These are phyloP conservation scores for Aspergillus piperis DNA, from an alignment of 2,329 filamentous ascomycete species.

Conservation along the genomic window DNA sequence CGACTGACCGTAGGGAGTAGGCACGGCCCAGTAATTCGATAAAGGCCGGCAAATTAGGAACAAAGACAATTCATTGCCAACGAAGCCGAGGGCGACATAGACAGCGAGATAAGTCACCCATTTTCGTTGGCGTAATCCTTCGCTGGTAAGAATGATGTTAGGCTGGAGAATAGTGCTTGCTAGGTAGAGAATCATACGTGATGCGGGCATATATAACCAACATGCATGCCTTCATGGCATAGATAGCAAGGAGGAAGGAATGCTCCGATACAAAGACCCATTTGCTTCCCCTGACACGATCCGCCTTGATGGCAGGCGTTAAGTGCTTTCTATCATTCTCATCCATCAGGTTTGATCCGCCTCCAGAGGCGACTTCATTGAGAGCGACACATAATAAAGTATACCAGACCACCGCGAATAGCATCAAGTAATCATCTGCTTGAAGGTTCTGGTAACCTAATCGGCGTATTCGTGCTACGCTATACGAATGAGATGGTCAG, in stretches of 20 bases:
- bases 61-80: constrained; percentile 52
- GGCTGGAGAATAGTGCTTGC: neutral
- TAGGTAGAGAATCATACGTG: constrained; percentile 38
- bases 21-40: constrained; percentile 54
- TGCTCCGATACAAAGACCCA: constrained; percentile 64
- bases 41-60: constrained; percentile 56
- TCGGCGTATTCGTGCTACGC: constrained; percentile 42
- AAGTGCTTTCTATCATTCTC: constrained; percentile 48
- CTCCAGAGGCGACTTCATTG: constrained; percentile 56
- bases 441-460: constrained; percentile 54
- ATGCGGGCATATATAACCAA: constrained; percentile 56
- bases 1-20: constrained; percentile 39
- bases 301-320: constrained; percentile 47
- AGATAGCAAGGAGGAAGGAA: constrained; percentile 59
- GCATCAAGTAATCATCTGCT: constrained; percentile 59
- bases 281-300: constrained; percentile 58
- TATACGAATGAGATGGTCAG: constrained; percentile 20
- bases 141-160: constrained; percentile 17
- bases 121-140: constrained; percentile 37
- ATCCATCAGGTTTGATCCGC: constrained; percentile 63
- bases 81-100: constrained; percentile 51
- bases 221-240: constrained; percentile 57
- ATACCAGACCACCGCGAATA: constrained; percentile 56
- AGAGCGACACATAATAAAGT: constrained; percentile 58
- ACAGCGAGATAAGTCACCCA: constrained; percentile 40